Percentiles rank a stretch among this genome's conserved stretches.
These are phyloP conservation scores for Suillus ampliporus DNA, from an alignment of 768 basidiomycete species.

Conservation along the genomic window DNA sequence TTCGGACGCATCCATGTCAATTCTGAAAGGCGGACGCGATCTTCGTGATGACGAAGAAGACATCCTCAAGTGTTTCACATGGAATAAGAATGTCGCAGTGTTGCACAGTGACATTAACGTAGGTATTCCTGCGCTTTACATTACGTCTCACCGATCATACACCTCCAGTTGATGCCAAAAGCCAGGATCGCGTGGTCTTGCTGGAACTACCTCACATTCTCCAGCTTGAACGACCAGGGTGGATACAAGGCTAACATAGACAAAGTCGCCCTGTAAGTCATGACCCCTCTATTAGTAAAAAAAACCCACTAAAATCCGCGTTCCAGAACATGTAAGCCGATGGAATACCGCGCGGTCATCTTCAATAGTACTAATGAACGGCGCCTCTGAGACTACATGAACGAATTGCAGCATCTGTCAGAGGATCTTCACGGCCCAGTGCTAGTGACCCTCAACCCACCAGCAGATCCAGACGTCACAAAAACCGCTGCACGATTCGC, in stretches of 20 bases:
- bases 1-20: conserved; percentile 51
- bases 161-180: conserved; percentile 67
- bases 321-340: conserved; percentile 50
- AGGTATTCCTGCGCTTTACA: conserved; percentile 23
- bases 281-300: background rate
- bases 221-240: conserved; percentile 42
- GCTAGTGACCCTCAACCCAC: conserved; percentile 76
- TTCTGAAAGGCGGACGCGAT: too few relatives aligned
- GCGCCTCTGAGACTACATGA: conserved; percentile 66
- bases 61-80: conserved; percentile 63
- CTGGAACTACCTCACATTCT: conserved; percentile 79
- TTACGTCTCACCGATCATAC: background rate
- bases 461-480: conserved; percentile 50
- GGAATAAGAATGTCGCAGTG: conserved; percentile 71
- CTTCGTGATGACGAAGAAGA: conserved; percentile 49
- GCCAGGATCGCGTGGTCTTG: conserved; percentile 69
- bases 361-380: background rate
- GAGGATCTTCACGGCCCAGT: conserved; percentile 61
- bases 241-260: conserved; percentile 53
- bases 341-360: background rate
- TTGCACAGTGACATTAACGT: conserved; percentile 70
- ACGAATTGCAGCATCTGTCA: conserved; percentile 71
- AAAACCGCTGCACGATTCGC: conserved; percentile 56
- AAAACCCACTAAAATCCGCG: conserved; percentile 5
- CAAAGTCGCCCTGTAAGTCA: conserved; percentile 63